Base-by-base conservation (phyloP, 2,329 filamentous ascomycete species). In the Intubia oerlemansii region DNA sequence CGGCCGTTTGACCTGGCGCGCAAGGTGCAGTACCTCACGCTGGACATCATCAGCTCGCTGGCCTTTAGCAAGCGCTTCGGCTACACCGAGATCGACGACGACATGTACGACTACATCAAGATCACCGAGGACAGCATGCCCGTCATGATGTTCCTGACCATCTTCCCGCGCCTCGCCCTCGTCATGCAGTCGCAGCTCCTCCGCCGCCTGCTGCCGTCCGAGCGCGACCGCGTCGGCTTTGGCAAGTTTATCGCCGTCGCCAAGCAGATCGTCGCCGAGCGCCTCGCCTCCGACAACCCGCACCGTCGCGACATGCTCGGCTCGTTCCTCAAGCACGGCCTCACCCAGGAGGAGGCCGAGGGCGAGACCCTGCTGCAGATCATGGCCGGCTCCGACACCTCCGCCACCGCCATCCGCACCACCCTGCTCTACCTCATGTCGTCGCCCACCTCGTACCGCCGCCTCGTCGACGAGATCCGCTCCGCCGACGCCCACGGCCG, bases 31-130 rank as follows among this genome's bases (percentile, higher is more conserved):
- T 65, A 52, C 44, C 54, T 66, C 25, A 63, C 61, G 1, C 45
- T 66, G 4, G 62, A 68, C 35, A 56, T 66, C 22, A 62, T 68
- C 34, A 58, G 52, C 15, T 49, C 52, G 4, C 40, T 68, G 10
- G 58, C 56, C 1, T 57, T 66, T 17, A 62, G 61, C 24, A 41
- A 51, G 26, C 43, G 50, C 4, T 58, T 64, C 28, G 56, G 58
- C 8, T 59, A 55, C 36, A 41, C 61, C 4, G 47, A 51, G 6
- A 34, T 46, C 11, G 54, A 65, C 40, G 38, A 43, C 5, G 59
- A 65, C 34, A 41, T 52, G 2, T 54, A 53, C 32, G 48, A 45
- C 24, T 62, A 59, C 39, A 53, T 60, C 20, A 32, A 37, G 27
- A 38, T 41, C 23, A 39, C 32, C 49, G 32, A 41, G 10, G 48